These are phyloP conservation scores for Saccharomyces hybrid DNA, from an alignment of 1,139 yeast species.

Conservation along the genomic window DNA sequence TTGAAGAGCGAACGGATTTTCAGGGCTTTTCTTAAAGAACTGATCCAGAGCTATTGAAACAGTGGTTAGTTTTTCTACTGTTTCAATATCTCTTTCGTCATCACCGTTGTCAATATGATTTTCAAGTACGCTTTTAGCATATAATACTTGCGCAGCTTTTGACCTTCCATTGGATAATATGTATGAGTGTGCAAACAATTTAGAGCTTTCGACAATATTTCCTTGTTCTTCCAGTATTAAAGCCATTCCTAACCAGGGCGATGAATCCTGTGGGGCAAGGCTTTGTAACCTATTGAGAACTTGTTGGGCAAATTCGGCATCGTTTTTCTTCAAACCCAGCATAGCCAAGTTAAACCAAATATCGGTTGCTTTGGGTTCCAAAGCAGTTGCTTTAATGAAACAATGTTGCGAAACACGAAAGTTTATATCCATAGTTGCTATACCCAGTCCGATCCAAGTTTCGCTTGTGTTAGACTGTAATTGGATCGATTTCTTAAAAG, in stretches of 20 bases:
- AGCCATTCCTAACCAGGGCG: slow-evolving; percentile 89
- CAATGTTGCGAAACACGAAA: slow-evolving; percentile 86
- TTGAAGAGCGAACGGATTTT: slow-evolving; percentile 54
- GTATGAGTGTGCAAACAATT: slow-evolving; percentile 68
- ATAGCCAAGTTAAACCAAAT: slow-evolving; percentile 82
- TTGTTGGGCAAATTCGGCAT: slow-evolving; percentile 62
- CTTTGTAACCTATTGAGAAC: slow-evolving; percentile 73
- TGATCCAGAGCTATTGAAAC: slow-evolving; percentile 69
- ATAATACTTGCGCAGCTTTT: slow-evolving; percentile 64
- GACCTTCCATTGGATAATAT: slow-evolving; percentile 66
- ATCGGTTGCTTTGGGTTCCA: slow-evolving; percentile 59
- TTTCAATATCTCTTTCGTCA: slow-evolving; percentile 48
- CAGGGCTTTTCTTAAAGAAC: slow-evolving; percentile 60
- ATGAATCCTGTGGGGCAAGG: slow-evolving; percentile 65
- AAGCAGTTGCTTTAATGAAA: slow-evolving; percentile 68
- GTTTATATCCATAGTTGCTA: slow-evolving; percentile 51
- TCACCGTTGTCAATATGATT: slow-evolving; percentile 37
- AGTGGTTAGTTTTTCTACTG: slow-evolving; percentile 57
- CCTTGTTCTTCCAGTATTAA: slow-evolving; percentile 56
- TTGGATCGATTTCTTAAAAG: slow-evolving; percentile 60
- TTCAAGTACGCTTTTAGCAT: slow-evolving; percentile 49
- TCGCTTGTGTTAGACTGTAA: slow-evolving; percentile 61
- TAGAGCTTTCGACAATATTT: slow-evolving; percentile 43
- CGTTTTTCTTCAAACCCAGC: slow-evolving; percentile 62
- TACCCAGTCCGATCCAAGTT: slow-evolving; percentile 80